Conservation (phyloP, 192 early-diverging fungal species). For the Linnemannia elongata region DNA sequence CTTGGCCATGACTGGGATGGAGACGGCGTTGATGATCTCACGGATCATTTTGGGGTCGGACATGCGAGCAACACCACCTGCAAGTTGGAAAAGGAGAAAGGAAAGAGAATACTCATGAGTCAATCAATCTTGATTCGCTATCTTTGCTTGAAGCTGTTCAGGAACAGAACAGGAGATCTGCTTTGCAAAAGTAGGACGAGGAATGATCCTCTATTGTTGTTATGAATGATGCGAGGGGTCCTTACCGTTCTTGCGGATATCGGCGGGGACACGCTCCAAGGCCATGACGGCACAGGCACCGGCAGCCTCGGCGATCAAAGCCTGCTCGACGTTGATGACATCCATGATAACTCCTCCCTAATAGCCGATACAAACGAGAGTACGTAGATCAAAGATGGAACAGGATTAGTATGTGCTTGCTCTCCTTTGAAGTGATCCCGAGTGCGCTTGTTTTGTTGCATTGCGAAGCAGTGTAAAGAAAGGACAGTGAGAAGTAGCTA, state of each 20-base stretch:
- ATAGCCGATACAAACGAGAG: not conserved
- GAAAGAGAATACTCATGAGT: not conserved
- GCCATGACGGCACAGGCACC: slow-evolving; percentile 99
- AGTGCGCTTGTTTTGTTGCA: not conserved
- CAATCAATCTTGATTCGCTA: slow-evolving; percentile 1
- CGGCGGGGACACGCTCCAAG: slow-evolving; percentile 97
- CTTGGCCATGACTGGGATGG: slow-evolving; percentile 99
- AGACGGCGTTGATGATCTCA: slow-evolving; percentile 94
- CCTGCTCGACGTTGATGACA: slow-evolving; percentile 97
- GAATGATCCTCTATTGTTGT: not conserved
- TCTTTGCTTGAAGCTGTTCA: not conserved
- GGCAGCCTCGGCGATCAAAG: slow-evolving; percentile 96
- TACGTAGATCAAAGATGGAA: not conserved
- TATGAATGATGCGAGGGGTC: not conserved
- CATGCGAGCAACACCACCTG: slow-evolving; percentile 97
- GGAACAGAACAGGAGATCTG: slow-evolving; percentile 1
- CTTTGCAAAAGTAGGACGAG: not conserved
- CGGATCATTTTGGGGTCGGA: slow-evolving; percentile 98
- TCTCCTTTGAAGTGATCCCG: not conserved
- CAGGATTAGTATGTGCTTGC: not conserved
- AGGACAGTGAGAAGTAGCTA: not conserved
- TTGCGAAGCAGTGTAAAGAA: not conserved
- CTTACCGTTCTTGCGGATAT: slow-evolving; percentile 95
- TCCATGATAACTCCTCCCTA: slow-evolving; percentile 99
- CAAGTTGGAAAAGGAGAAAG: not conserved